Evolutionary conservation across 2,329 filamentous ascomycete genomes (phyloP).

Genomic region (Didymella pomorum): DNA sequence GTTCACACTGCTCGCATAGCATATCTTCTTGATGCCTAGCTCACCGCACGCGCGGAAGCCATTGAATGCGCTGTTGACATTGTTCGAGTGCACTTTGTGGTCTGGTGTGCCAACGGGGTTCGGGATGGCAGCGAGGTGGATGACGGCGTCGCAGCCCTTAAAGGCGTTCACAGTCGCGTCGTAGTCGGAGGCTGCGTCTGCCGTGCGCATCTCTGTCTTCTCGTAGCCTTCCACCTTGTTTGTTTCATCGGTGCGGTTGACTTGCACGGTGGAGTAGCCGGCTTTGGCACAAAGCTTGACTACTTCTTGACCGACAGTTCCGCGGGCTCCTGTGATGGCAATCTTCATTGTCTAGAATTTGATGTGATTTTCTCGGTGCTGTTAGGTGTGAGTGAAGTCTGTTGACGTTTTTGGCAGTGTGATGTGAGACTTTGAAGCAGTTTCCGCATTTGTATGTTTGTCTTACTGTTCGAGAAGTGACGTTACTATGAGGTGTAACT

Average conservation of each 20-base stretch:
- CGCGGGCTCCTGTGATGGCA: slow-evolving; percentile 27
- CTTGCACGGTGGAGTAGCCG: slow-evolving; percentile 47
- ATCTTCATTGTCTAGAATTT: slow-evolving; percentile 21
- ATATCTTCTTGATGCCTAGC: not conserved
- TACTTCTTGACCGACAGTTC: slow-evolving; percentile 23
- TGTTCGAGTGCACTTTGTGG: slow-evolving; percentile 48
- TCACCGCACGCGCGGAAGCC: slow-evolving; percentile 11
- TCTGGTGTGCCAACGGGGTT: slow-evolving; percentile 47
- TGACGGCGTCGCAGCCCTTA: slow-evolving; percentile 49
- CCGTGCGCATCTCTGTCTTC: slow-evolving; percentile 47
- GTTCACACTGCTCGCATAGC: not conserved
- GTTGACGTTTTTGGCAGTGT: not conserved
- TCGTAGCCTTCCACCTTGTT: slow-evolving; percentile 35
- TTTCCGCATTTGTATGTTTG: slow-evolving; percentile 13
- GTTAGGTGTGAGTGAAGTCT: not conserved
- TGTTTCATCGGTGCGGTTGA: slow-evolving; percentile 45
- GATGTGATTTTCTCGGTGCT: not conserved
- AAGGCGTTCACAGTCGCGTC: slow-evolving; percentile 44
- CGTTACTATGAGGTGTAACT: slow-evolving; percentile 18
- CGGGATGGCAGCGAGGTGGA: slow-evolving; percentile 50
- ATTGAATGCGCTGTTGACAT: slow-evolving; percentile 51
- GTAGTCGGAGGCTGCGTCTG: slow-evolving; percentile 47
- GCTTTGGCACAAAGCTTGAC: slow-evolving; percentile 39
- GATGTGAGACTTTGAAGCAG: not conserved
- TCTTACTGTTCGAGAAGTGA: slow-evolving; percentile 7